Percentiles rank a stretch among this genome's conserved stretches.
phyloP scores from a whole-genome alignment of 108 stramenopile genomes.

The Fragilaria crotonensis region DNA sequence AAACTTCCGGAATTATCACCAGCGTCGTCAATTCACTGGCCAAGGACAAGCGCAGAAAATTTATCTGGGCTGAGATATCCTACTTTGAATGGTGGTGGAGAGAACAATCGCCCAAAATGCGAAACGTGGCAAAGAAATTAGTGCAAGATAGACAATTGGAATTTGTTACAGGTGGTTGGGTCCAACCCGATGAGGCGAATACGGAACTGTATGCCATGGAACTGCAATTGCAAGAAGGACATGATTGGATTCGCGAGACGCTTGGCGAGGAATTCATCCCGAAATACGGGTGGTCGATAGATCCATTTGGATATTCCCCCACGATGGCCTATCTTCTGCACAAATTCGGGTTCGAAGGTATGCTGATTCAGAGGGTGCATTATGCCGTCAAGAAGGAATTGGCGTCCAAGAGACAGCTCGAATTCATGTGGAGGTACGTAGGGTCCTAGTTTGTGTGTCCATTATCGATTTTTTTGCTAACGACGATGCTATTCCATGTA shows the following conservation, averaged over 20 bases:
- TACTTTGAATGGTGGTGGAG: conserved; percentile 70
- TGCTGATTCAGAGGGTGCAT: conserved; percentile 62
- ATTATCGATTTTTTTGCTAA: too few species aligned
- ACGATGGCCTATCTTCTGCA: conserved; percentile 49
- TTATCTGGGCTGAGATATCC: conserved; percentile 66
- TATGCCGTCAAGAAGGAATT: conserved; percentile 65
- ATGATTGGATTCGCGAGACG: conserved; percentile 41
- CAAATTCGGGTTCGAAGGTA: conserved; percentile 43
- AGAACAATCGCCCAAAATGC: conserved; percentile 22
- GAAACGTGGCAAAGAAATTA: conserved; percentile 12
- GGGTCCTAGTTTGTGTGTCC: too few species aligned
- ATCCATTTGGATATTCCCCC: conserved; percentile 61
- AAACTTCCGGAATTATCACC: conserved; percentile 46
- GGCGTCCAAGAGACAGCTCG: conserved; percentile 37
- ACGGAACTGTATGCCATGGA: conserved; percentile 61
- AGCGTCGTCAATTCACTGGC: conserved; percentile 29
- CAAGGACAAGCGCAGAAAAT: conserved; percentile 30
- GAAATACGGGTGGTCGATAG: conserved; percentile 60
- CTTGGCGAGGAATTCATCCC: conserved; percentile 43
- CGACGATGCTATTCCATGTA: too few species aligned
- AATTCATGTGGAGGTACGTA: conserved; percentile 46
- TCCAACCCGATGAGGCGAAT: conserved; percentile 60
- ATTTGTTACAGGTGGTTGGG: conserved; percentile 65
- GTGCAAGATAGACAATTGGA: conserved; percentile 34
- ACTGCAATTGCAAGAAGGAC: conserved; percentile 60